A percentile compares a stretch with the other conserved stretches of the same genome.
Evolutionary conservation across 345 rosid genomes (phyloP).

Genomic region (Crucihimalaya himalaica): DNA sequence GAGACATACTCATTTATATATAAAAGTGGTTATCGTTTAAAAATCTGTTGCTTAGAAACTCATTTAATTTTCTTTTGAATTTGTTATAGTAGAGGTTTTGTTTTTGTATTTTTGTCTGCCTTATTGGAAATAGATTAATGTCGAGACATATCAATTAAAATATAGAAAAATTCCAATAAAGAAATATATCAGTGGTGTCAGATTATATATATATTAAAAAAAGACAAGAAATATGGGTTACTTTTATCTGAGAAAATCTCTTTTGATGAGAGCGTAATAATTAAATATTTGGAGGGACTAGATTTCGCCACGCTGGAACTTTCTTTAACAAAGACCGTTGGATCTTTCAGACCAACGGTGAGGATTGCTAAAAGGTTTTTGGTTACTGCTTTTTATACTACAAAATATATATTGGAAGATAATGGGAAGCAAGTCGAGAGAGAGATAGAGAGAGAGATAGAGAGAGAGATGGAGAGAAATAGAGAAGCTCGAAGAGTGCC

Average conservation of each 20-base stretch:
- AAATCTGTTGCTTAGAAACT: too few relatives aligned
- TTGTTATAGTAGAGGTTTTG: too few relatives aligned
- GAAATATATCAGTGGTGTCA: neutral
- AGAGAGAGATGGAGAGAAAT: slow-evolving; percentile 63
- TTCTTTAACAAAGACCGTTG: neutral
- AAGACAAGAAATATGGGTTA: neutral
- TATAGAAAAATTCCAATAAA: too few relatives aligned
- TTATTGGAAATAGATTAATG: too few relatives aligned
- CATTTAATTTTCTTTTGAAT: too few relatives aligned
- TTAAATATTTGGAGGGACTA: slow-evolving; percentile 27
- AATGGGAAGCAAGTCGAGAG: slow-evolving; percentile 34
- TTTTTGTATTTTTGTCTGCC: too few relatives aligned
- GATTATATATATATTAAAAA: neutral
- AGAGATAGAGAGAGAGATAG: slow-evolving; percentile 38
- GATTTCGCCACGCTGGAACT: slow-evolving; percentile 66
- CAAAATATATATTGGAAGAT: slow-evolving; percentile 43
- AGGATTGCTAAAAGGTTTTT: slow-evolving; percentile 34
- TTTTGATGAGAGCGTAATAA: neutral
- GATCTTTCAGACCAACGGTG: slow-evolving; percentile 33
- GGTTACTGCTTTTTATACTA: slow-evolving; percentile 48
- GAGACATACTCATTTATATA: too few relatives aligned
- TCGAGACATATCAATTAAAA: too few relatives aligned
- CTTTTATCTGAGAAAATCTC: neutral
- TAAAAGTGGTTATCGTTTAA: too few relatives aligned
- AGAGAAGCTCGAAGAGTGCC: slow-evolving; percentile 70